These are phyloP conservation scores for Hanseniaspora thailandica DNA, from an alignment of 805 yeast species.

Conservation along the genomic window DNA sequence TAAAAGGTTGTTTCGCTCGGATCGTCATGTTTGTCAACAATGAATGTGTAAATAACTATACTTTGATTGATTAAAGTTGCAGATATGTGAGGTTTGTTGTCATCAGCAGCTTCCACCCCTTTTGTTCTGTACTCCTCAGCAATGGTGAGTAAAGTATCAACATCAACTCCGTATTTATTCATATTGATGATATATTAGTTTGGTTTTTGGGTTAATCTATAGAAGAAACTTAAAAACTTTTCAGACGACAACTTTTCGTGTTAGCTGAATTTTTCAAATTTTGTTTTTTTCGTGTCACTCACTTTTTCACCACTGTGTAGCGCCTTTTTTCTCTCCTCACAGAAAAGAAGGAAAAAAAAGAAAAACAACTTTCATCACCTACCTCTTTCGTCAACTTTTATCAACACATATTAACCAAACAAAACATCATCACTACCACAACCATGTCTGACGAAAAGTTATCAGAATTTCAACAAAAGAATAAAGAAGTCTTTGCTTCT, in stretches of 20 bases:
- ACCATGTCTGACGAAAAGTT: conserved; percentile 28
- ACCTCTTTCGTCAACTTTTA: background rate
- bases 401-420: background rate
- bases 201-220: no score
- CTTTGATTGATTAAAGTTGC: conserved; percentile 25
- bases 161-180: background rate
- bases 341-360: background rate
- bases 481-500: conserved; percentile 29
- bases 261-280: background rate
- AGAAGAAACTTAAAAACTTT: no score
- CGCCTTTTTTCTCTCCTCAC: background rate
- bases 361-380: background rate
- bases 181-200: background rate
- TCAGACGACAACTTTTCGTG: background rate
- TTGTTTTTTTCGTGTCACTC: background rate
- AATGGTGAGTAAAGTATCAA: background rate
- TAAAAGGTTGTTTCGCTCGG: background rate
- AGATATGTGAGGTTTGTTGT: background rate
- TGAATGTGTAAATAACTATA: conserved; percentile 19
- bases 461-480: conserved; percentile 28
- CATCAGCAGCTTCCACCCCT: background rate
- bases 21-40: conserved; percentile 1
- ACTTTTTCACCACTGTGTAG: background rate
- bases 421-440: no score
- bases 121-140: background rate